phyloP scores from a whole-genome alignment of 2,329 filamentous ascomycete species.

The Fusarium nygamai region DNA sequence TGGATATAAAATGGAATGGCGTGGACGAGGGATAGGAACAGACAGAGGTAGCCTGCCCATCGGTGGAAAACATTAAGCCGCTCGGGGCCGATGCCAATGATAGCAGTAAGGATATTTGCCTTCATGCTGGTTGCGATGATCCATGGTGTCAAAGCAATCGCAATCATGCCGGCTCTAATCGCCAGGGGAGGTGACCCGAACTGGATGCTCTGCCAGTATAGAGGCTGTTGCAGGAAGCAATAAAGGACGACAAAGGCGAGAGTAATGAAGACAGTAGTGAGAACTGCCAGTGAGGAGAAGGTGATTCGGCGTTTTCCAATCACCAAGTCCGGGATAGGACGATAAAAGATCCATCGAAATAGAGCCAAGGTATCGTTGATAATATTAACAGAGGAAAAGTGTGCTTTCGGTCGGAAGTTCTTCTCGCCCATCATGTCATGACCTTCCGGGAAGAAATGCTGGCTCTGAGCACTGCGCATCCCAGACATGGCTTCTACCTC shows the following conservation, averaged over 20 bases:
- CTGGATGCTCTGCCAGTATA: constrained; percentile 88
- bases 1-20: constrained; percentile 90
- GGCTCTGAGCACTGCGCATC: constrained; percentile 61
- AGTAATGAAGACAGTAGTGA: constrained; percentile 73
- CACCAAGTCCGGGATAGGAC: constrained; percentile 79
- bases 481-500: constrained; percentile 58
- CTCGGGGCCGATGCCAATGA: constrained; percentile 93
- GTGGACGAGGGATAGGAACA: constrained; percentile 85
- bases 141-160: constrained; percentile 92
- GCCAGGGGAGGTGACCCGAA: constrained; percentile 90
- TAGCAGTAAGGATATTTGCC: constrained; percentile 82
- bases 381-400: constrained; percentile 77
- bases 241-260: constrained; percentile 81
- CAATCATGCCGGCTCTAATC: constrained; percentile 89
- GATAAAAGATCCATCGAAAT: constrained; percentile 89
- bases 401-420: constrained; percentile 71
- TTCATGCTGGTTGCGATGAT: constrained; percentile 91
- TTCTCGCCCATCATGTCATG: constrained; percentile 63
- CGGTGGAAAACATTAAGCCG: constrained; percentile 92
- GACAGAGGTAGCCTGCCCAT: constrained; percentile 88
- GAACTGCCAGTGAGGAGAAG: constrained; percentile 81
- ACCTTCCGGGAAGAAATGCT: constrained; percentile 79
- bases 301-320: constrained; percentile 75
- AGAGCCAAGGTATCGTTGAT: constrained; percentile 85
- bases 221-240: constrained; percentile 85